Evolutionary conservation across 192 early-diverging fungal species (phyloP).

Genomic region (Polychytrium aggregatum): DNA sequence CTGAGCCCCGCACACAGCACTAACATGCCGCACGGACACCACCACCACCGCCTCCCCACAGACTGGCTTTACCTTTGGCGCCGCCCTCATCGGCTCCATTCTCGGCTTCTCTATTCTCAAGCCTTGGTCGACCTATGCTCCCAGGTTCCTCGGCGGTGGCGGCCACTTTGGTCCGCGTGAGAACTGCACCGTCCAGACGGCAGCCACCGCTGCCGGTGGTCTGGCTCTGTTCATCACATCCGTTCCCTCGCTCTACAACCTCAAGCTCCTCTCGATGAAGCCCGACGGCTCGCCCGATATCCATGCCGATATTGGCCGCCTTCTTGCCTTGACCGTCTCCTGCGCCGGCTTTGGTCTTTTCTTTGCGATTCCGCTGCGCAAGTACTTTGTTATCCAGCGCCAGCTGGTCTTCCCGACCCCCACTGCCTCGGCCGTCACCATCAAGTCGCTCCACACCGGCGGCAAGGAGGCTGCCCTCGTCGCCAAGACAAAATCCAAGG

Average conservation of each 20-base stretch:
- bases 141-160: too few species aligned
- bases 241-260: slow-evolving; percentile 65
- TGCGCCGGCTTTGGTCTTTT: slow-evolving; percentile 85
- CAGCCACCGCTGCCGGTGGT: slow-evolving; percentile 79
- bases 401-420: slow-evolving; percentile 78
- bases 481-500: neutral
- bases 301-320: slow-evolving; percentile 37
- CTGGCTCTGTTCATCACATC: slow-evolving; percentile 71
- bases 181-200: slow-evolving; percentile 77
- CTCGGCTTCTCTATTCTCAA: slow-evolving; percentile 66
- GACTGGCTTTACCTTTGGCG: slow-evolving; percentile 21
- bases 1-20: too few species aligned
- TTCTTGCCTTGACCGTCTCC: slow-evolving; percentile 65
- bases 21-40: too few species aligned
- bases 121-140: slow-evolving; percentile 36
- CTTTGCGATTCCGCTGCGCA: slow-evolving; percentile 45
- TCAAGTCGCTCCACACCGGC: slow-evolving; percentile 39
- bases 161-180: slow-evolving; percentile 65
- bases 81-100: slow-evolving; percentile 18
- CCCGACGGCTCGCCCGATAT: slow-evolving; percentile 9
- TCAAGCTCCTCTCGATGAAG: slow-evolving; percentile 45
- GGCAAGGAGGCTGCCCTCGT: slow-evolving; percentile 28
- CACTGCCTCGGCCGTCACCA: slow-evolving; percentile 69
- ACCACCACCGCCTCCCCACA: too few species aligned
- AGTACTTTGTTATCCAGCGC: slow-evolving; percentile 29